Evolutionary conservation across 2,329 filamentous ascomycete species (phyloP).

Genomic region (Cladosporium sp.): DNA sequence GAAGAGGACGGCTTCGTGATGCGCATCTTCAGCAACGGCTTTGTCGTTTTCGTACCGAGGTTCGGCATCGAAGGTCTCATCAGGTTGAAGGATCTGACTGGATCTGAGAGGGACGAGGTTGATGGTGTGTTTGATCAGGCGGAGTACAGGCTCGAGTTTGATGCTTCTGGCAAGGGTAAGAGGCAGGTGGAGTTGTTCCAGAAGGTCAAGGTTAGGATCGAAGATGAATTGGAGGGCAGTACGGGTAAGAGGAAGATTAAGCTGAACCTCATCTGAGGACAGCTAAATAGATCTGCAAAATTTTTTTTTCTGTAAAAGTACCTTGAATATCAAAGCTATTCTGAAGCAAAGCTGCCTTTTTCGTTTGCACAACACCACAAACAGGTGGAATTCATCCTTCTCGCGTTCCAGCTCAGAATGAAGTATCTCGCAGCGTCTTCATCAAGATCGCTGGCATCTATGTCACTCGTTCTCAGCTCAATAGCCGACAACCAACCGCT

Average conservation of each 20-base stretch:
- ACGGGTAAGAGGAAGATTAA: conserved; percentile 94
- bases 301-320: background rate
- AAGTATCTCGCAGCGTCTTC: background rate
- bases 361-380: background rate
- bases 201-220: conserved; percentile 85
- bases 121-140: conserved; percentile 83
- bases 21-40: conserved; percentile 95
- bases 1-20: conserved; percentile 95
- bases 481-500: background rate
- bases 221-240: conserved; percentile 87
- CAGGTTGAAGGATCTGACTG: conserved; percentile 75
- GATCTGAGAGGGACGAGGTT: conserved; percentile 60
- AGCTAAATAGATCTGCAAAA: background rate
- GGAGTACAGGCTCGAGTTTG: conserved; percentile 70
- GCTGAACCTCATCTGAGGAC: conserved; percentile 53
- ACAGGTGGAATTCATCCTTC: background rate
- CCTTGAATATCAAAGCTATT: background rate
- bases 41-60: conserved; percentile 91
- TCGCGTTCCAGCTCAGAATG: background rate
- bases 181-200: conserved; percentile 80
- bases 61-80: conserved; percentile 96
- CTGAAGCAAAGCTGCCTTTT: background rate
- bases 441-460: background rate
- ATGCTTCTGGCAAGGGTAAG: conserved; percentile 46
- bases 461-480: background rate